A percentile compares a stretch with the other conserved stretches of the same genome.
phyloP scores from a whole-genome alignment of 2,329 filamentous ascomycete genomes.

The Alternaria gansuensis region DNA sequence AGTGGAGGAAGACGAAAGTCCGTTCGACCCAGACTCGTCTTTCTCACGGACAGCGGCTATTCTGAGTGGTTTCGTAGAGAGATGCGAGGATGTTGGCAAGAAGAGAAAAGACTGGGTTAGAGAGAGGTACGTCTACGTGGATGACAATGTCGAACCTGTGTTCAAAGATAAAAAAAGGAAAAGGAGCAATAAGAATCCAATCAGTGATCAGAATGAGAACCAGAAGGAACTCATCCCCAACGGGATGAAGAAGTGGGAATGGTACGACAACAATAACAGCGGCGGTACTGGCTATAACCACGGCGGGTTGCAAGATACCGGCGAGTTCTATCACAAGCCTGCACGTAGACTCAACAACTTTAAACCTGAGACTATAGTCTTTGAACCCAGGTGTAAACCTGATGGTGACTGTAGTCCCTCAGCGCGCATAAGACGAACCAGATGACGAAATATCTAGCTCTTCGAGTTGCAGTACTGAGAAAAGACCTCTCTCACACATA shows the following conservation, averaged over 20 bases:
- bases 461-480: constrained; percentile 12
- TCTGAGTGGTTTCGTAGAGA: neutral
- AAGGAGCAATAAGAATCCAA: too few relatives aligned
- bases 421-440: neutral
- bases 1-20: neutral
- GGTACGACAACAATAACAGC: neutral
- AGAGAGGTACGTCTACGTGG: neutral
- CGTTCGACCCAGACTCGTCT: neutral
- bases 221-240: neutral
- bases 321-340: neutral
- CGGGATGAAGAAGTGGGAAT: neutral
- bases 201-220: neutral
- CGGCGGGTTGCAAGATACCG: neutral
- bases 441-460: neutral
- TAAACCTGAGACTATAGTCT: neutral
- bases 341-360: neutral
- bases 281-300: neutral
- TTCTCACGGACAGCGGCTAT: neutral
- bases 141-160: neutral
- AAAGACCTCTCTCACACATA: constrained; percentile 11
- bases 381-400: neutral
- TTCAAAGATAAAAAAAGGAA: neutral
- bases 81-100: neutral
- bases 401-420: too few relatives aligned
- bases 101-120: neutral